These are phyloP conservation scores for Echinosophora koreensis DNA, from an alignment of 306 rosid genomes.

Conservation along the genomic window DNA sequence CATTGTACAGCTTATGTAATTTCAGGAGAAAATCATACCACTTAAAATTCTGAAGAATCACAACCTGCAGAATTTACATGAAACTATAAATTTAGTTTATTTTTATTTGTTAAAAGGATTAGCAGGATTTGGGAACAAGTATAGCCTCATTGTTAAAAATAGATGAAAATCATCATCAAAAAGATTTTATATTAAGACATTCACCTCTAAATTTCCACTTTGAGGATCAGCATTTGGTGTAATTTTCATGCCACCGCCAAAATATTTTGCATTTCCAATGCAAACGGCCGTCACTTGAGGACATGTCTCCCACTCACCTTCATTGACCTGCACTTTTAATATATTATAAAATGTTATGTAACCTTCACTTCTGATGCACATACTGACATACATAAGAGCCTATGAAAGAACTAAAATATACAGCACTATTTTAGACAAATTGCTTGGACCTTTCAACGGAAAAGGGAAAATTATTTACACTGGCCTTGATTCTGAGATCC, in stretches of 20 bases:
- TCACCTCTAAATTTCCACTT: constrained; percentile 80
- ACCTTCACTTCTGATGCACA: constrained; percentile 8
- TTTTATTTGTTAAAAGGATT: neutral
- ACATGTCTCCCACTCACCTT: constrained; percentile 80
- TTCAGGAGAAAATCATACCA: constrained; percentile 91
- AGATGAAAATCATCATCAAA: constrained; percentile 29
- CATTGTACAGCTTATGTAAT: constrained; percentile 78
- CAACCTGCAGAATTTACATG: constrained; percentile 61
- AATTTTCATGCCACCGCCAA: constrained; percentile 98
- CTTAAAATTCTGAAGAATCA: constrained; percentile 87
- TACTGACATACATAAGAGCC: constrained; percentile 12
- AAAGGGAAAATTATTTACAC: constrained; percentile 28
- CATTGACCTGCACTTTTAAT: constrained; percentile 66
- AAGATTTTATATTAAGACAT: constrained; percentile 19
- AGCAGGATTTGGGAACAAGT: constrained; percentile 21
- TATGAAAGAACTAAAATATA: constrained; percentile 17
- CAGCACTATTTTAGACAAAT: neutral
- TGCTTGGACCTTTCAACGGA: neutral
- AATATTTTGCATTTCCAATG: constrained; percentile 89
- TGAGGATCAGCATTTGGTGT: constrained; percentile 82
- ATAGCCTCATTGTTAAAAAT: constrained; percentile 38
- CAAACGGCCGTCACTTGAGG: constrained; percentile 88
- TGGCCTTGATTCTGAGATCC: constrained; percentile 85
- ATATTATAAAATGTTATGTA: constrained; percentile 21
- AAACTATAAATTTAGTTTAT: constrained; percentile 12